phyloP scores from a whole-genome alignment of 768 basidiomycete genomes.

The Lactifluus volemus region DNA sequence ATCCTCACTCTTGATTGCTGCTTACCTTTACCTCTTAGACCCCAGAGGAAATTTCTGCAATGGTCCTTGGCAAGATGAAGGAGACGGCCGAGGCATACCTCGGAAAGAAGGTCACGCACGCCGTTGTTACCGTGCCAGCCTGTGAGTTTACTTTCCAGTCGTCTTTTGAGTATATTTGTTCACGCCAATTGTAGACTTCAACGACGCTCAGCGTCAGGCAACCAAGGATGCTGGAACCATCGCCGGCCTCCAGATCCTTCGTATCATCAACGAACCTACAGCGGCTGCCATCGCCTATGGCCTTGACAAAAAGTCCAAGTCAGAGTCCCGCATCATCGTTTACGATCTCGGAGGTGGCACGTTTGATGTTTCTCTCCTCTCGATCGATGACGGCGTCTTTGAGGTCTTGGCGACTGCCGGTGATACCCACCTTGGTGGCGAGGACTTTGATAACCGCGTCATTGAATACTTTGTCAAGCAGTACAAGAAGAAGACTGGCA shows the following conservation, averaged over 20 bases:
- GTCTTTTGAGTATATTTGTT: constrained; percentile 11
- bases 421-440: constrained; percentile 57
- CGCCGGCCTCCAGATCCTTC: constrained; percentile 88
- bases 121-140: constrained; percentile 96
- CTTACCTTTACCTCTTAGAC: constrained; percentile 37
- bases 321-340: constrained; percentile 93
- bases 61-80: constrained; percentile 97
- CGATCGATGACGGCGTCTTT: constrained; percentile 54
- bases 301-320: constrained; percentile 83
- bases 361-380: constrained; percentile 93
- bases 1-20: neutral
- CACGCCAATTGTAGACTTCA: constrained; percentile 58
- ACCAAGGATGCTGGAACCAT: constrained; percentile 98
- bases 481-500: constrained; percentile 44
- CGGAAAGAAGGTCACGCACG: constrained; percentile 91
- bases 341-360: constrained; percentile 99
- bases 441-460: constrained; percentile 41
- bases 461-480: constrained; percentile 50
- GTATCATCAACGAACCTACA: constrained; percentile 97
- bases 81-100: constrained; percentile 98
- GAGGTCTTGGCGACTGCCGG: constrained; percentile 53
- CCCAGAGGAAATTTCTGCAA: constrained; percentile 91
- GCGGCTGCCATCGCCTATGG: constrained; percentile 98
- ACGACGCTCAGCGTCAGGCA: constrained; percentile 98
- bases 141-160: constrained; percentile 39